Evolutionary conservation across 2,329 filamentous ascomycete species (phyloP), one percentile per base, ranked within the genome.

Genomic region (Pestalotiopsis sp.): DNA sequence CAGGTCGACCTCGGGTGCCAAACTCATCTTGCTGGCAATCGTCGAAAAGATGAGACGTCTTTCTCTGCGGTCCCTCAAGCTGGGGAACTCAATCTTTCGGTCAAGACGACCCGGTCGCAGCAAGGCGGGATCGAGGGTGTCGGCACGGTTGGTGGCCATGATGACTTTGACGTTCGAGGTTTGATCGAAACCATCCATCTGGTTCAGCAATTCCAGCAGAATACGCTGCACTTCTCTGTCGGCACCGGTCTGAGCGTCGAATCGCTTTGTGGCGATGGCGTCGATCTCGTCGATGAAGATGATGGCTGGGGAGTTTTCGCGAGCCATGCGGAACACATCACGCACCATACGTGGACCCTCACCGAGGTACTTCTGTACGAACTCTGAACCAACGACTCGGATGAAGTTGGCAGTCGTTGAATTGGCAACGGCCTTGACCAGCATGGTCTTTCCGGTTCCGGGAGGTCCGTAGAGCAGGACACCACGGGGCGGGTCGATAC

Each of bases 261-360:
- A 99, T 81, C 96, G 95, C 86, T 99, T 99, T 56, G 96, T 99
- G 70, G 96, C 96, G 77, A 99, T 98, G 72, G 96, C 96, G 79
- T 99, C 96, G 75, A 99, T 98, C 82, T 99, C 96, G 79, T 99
- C 96, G 79, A 99, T 99, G 87, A 99, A 99, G 83, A 99, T 99
- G 81, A 99, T 99, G 69, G 95, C 93, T 0, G 96, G 96, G 0
- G 94, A 95, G 85, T 99, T 99, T 85, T 99, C 96, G 71, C 96
- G 92, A 49, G 96, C 96, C 96, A 99, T 99, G 71, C 96, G 90
- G 89, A 99, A 99, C 56, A 99, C 96, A 80, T 99, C 96, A 77
- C 96, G 93, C 66, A 99, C 96, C 96, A 99, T 99, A 74, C 96
- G 93, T 66, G 96, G 96, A 65, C 96, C 96, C 81, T 99, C 96